Conservation (phyloP, 2,329 filamentous ascomycete genomes). For the Monosporascus sp. region DNA sequence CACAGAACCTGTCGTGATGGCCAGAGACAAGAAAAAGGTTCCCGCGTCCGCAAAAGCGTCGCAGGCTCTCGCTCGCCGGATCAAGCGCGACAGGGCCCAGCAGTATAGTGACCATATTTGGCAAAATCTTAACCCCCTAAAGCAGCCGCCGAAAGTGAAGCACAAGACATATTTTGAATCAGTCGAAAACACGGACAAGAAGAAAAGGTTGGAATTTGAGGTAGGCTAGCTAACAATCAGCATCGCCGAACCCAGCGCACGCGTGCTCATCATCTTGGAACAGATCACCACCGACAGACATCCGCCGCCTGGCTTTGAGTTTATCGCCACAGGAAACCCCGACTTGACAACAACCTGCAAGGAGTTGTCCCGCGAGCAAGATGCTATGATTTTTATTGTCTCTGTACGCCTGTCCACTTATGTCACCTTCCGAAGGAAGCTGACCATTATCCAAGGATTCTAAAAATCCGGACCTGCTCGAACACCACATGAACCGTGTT, state of each 20-base stretch:
- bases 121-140: constrained; percentile 24
- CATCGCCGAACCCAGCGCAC: not conserved
- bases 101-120: constrained; percentile 21
- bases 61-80: constrained; percentile 19
- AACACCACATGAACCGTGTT: constrained; percentile 51
- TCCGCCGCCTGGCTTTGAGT: constrained; percentile 57
- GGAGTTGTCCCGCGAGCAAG: constrained; percentile 56
- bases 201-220: constrained; percentile 58
- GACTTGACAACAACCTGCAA: constrained; percentile 57
- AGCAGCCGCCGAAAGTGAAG: constrained; percentile 39
- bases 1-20: constrained; percentile 19
- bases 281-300: constrained; percentile 47
- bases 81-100: constrained; percentile 22
- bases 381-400: constrained; percentile 62
- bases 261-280: constrained; percentile 15
- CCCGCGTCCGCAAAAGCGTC: constrained; percentile 20
- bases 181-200: constrained; percentile 59
- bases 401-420: constrained; percentile 40
- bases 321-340: constrained; percentile 58
- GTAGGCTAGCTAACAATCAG: constrained; percentile 31
- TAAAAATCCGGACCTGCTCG: constrained; percentile 31
- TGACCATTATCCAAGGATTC: constrained; percentile 24
- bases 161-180: constrained; percentile 60
- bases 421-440: constrained; percentile 1
- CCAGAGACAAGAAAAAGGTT: constrained; percentile 26